Base-by-base conservation (phyloP, 805 yeast species). In the Starmerella lactis-condensi region DNA sequence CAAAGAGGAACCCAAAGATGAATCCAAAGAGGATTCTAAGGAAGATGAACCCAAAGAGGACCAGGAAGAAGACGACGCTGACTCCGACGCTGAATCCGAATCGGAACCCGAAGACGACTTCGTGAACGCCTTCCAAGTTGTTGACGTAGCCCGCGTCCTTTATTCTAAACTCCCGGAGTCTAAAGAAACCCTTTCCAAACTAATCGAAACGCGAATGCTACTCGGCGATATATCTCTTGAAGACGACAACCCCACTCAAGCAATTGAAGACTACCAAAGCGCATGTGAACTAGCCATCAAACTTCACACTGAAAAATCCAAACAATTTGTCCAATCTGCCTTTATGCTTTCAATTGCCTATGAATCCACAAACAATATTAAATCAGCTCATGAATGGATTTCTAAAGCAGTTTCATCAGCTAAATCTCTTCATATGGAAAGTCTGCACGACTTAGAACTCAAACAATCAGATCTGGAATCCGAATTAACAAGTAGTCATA, bases 191-290 rank as follows among this genome's bases (percentile, higher is more conserved):
- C 13, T 22, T 17, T 22, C 10, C n/a, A 75, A 69, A 40, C 56
- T 82, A 15, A 70, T 83, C 0, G 83, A 78, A 34, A 66, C 73
- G 1, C 75, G 72, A 48, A 83, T 76, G 46, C 53, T 83, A 8
- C 59, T 82, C 12, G 96, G 96, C 20, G 95, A 85, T 48, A 75
- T 83, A 7, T 74, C 93, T 0, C 59, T 83, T 26, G 98, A 85
- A 48, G 68, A 89, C 2, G 55, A 85, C 44, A 78, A 79, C 52
- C 82, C 82, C 51, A 54, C 60, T 11, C 91, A 79, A 51, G 78
- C 94, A 0, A 65, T 74, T 0, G 56, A 57, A 13, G 93, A 83
- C 50, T 68, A 81, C 35, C 56, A 61, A 28, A 54, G 65, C 13
- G 61, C 79, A 24, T 59, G 77, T 21, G 54, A 64, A 18, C 53